Conservation (phyloP, 2,329 filamentous ascomycete species). For the Scedosporium minutisporum region DNA sequence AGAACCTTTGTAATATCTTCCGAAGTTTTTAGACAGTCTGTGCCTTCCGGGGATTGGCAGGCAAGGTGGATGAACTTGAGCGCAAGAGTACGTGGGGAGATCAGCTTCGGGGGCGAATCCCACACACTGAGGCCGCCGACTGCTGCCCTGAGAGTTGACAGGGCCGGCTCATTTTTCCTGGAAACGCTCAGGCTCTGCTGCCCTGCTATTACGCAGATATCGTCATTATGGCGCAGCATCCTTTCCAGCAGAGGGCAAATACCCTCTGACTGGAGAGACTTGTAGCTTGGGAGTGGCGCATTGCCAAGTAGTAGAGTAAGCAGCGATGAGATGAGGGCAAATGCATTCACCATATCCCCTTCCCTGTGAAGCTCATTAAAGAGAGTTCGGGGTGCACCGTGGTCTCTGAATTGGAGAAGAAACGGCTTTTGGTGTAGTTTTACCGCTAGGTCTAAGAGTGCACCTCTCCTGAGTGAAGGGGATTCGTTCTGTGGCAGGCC, state of each 20-base stretch:
- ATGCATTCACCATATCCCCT: constrained; percentile 51
- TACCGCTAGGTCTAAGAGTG: constrained; percentile 48
- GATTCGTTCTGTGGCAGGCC: constrained; percentile 36
- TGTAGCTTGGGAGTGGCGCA: constrained; percentile 49
- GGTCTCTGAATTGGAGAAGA: constrained; percentile 61
- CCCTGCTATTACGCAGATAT: constrained; percentile 51
- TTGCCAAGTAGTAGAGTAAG: constrained; percentile 51
- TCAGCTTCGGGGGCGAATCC: constrained; percentile 38
- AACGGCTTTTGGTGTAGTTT: constrained; percentile 55
- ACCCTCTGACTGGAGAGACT: constrained; percentile 45
- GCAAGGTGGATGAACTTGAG: constrained; percentile 24
- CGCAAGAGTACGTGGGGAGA: constrained; percentile 56
- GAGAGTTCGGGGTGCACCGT: constrained; percentile 60
- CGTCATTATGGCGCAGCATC: constrained; percentile 42
- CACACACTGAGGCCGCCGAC: constrained; percentile 49
- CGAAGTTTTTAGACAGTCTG: constrained; percentile 8
- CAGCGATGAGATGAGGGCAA: constrained; percentile 54
- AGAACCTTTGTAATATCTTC: constrained; percentile 11
- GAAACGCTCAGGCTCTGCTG: constrained; percentile 62
- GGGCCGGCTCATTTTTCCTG: constrained; percentile 46
- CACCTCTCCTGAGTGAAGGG: constrained; percentile 45
- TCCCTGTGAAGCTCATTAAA: constrained; percentile 52
- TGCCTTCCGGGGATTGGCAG: constrained; percentile 8
- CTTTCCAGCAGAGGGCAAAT: constrained; percentile 44
- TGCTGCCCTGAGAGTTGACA: constrained; percentile 43